These are phyloP conservation scores for Anisodus tanguticus DNA, from an alignment of 257 asterid species.

Conservation along the genomic window DNA sequence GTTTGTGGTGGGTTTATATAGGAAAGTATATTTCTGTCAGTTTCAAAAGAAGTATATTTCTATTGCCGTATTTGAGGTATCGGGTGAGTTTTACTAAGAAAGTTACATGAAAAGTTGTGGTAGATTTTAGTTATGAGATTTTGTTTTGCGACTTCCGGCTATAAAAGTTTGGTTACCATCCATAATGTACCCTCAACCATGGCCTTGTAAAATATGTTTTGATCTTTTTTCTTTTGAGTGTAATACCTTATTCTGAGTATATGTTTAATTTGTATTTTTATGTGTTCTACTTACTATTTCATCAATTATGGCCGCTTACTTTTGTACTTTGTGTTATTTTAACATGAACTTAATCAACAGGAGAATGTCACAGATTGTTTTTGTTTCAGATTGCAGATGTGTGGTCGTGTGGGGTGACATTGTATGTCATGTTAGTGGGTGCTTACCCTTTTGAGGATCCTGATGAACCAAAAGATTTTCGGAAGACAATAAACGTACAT, in stretches of 20 bases:
- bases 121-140: background rate
- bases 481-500: constrained; percentile 65
- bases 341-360: constrained; percentile 18
- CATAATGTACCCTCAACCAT: background rate
- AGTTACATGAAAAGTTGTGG: background rate
- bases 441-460: constrained; percentile 94
- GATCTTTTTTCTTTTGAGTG: background rate
- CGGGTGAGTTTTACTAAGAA: background rate
- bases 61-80: background rate
- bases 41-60: background rate
- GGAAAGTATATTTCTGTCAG: background rate
- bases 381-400: constrained; percentile 83
- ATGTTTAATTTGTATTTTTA: background rate
- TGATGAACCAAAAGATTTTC: constrained; percentile 74
- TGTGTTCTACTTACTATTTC: background rate
- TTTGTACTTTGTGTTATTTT: constrained; percentile 8
- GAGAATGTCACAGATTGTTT: constrained; percentile 28
- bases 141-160: background rate
- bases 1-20: background rate
- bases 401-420: constrained; percentile 94
- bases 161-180: background rate
- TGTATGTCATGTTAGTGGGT: constrained; percentile 88
- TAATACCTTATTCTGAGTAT: background rate
- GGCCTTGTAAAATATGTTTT: background rate
- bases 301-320: background rate